Evolutionary conservation across 2,329 filamentous ascomycete genomes (phyloP), one percentile per base, ranked within the genome.

Genomic region (Hypoxylon sp.): DNA sequence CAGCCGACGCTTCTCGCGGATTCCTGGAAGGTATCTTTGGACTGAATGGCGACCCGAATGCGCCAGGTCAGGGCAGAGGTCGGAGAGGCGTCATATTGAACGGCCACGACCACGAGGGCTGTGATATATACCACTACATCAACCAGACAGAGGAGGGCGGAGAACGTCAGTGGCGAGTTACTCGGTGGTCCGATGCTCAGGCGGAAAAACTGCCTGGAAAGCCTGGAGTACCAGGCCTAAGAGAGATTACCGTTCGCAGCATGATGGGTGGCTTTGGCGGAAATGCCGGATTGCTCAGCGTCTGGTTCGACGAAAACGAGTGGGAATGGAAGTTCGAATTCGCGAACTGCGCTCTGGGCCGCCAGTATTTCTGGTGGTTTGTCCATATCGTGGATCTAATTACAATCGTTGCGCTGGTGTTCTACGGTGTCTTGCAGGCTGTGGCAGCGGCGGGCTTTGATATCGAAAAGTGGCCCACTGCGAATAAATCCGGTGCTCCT

Each of bases 251-350:
- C 0, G 92, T 99, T 1, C 90, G 94, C 65, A 97, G 93, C 79
- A 98, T 99, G 94, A 99, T 99, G 96, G 96, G 96, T 61, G 92
- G 93, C 62, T 99, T 92, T 79, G 91, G 89, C n/a, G 96, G 96
- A 19, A 96, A 98, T 77, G 93, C 94, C 0, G 96, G 94, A 0
- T 83, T 99, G 45, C 80, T 99, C 43, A 96, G 92, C 68, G 86
- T 92, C 0, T 99, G 95, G 95, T 98, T 95, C 76, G 93, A 98
- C 78, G 79, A 87, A 61, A 82, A 85, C 2, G 79, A 80, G 0
- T 90, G 88, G 84, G 88, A 92, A 77, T 99, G 96, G 96, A 86
- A 86, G 70, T 92, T 92, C 72, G 93, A 95, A 73, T 96, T 96
- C 73, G 84, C 83, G 7, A 91, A 88, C 69, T 99, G 96, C 77